Evolutionary conservation across 495 filamentous ascomycete genomes (phyloP).

Genomic region (Neurospora intermedia): DNA sequence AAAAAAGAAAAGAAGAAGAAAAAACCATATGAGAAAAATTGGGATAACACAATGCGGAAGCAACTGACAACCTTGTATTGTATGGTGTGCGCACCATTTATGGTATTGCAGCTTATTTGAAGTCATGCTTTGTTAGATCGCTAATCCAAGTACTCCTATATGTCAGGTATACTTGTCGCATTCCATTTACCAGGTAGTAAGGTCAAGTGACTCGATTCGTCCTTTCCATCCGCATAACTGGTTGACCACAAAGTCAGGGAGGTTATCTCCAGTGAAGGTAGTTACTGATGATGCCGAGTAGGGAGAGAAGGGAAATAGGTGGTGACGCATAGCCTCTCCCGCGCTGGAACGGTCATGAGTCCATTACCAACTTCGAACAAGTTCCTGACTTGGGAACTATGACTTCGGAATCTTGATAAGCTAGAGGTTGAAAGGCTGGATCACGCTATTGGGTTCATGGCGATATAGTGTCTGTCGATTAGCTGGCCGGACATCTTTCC

Average conservation of each 20-base stretch:
- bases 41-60: background rate
- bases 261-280: background rate
- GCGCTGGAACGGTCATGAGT: background rate
- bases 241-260: background rate
- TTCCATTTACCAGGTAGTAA: background rate
- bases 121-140: too few relatives aligned
- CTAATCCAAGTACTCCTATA: too few relatives aligned
- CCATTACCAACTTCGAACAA: background rate
- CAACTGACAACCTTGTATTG: too few relatives aligned
- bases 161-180: background rate
- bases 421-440: background rate
- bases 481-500: background rate
- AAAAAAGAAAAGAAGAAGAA: too few relatives aligned
- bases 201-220: background rate
- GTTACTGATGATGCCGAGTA: background rate
- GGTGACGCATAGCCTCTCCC: background rate
- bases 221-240: background rate
- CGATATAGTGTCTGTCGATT: background rate
- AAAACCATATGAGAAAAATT: too few relatives aligned
- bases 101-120: too few relatives aligned
- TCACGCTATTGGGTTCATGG: background rate
- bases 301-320: background rate
- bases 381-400: background rate
- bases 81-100: too few relatives aligned
- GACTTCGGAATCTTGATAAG: background rate